Percentiles rank a stretch among this genome's conserved stretches.
phyloP scores from a whole-genome alignment of 257 asterid genomes.

The Schizonepeta tenuifolia region DNA sequence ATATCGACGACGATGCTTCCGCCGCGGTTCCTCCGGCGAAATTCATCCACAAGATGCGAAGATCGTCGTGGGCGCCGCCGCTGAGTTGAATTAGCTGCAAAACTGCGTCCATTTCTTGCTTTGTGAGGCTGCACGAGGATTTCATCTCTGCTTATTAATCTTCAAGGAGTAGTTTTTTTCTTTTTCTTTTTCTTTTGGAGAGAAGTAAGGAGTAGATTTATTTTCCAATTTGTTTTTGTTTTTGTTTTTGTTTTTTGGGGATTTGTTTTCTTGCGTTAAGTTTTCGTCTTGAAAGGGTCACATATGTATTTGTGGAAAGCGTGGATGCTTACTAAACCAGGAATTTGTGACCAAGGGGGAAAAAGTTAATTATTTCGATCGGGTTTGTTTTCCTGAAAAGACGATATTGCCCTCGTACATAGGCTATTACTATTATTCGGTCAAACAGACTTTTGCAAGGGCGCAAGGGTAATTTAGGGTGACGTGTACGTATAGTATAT shows the following conservation, averaged over 20 bases:
- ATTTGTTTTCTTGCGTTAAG: constrained; percentile 25
- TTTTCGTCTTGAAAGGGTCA: neutral
- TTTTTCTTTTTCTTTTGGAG: neutral
- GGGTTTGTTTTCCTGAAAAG: neutral
- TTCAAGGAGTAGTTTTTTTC: neutral
- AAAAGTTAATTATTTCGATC: constrained; percentile 21
- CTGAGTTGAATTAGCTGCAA: constrained; percentile 66
- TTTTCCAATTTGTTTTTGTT: neutral
- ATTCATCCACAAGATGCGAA: constrained; percentile 31
- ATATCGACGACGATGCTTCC: constrained; percentile 26
- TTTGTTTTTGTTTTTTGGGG: neutral
- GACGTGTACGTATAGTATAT: neutral
- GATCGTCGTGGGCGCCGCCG: constrained; percentile 41
- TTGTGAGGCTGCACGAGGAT: constrained; percentile 42
- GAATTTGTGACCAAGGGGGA: constrained; percentile 30
- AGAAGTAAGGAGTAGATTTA: neutral
- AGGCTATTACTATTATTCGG: neutral
- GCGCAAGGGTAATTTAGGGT: neutral
- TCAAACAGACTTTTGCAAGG: neutral
- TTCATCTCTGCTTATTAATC: constrained; percentile 36
- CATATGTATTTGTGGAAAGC: constrained; percentile 21
- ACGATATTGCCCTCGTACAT: neutral
- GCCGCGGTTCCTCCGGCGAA: constrained; percentile 19
- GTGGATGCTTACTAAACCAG: constrained; percentile 39
- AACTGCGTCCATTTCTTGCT: constrained; percentile 66